phyloP scores from a whole-genome alignment of 768 basidiomycete species.

The Austroboletus eburneus region DNA sequence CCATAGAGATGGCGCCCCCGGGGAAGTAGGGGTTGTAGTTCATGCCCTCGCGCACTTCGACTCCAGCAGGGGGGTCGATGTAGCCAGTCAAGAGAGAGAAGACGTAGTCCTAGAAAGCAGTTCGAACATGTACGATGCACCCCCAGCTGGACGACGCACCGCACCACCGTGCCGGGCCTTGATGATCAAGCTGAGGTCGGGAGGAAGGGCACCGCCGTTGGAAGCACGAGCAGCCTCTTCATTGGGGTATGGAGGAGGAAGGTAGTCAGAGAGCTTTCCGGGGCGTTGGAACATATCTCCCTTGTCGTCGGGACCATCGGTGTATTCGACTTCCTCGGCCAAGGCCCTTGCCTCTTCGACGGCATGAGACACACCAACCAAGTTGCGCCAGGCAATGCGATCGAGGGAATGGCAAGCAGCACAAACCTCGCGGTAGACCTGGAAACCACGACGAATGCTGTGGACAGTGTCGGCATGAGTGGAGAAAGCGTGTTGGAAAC shows the following conservation, averaged over 20 bases:
- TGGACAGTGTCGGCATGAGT: slow-evolving; percentile 8
- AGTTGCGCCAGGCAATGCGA: slow-evolving; percentile 99
- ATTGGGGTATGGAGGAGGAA: slow-evolving; percentile 94
- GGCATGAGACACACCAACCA: slow-evolving; percentile 97
- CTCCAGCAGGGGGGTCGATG: slow-evolving; percentile 91
- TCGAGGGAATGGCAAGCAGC: slow-evolving; percentile 98
- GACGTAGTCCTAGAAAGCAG: slow-evolving; percentile 75
- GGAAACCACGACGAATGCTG: slow-evolving; percentile 93
- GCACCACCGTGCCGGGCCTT: slow-evolving; percentile 97
- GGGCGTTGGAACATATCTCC: slow-evolving; percentile 99
- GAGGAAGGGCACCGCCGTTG: slow-evolving; percentile 93
- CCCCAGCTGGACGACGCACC: slow-evolving; percentile 46
- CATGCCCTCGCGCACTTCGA: slow-evolving; percentile 94
- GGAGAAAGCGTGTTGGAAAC: slow-evolving; percentile 25
- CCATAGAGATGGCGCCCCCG: slow-evolving; percentile 98
- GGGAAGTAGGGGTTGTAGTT: slow-evolving; percentile 99
- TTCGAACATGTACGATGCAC: slow-evolving; percentile 1
- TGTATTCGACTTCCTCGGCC: slow-evolving; percentile 97
- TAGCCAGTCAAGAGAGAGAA: slow-evolving; percentile 97
- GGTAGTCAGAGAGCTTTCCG: slow-evolving; percentile 96
- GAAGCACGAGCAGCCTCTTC: slow-evolving; percentile 94
- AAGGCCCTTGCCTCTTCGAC: slow-evolving; percentile 83
- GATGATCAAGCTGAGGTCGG: slow-evolving; percentile 94
- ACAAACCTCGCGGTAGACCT: slow-evolving; percentile 98
- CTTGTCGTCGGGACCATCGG: slow-evolving; percentile 88